Evolutionary conservation across 2,329 filamentous ascomycete genomes (phyloP).

Genomic region (Colletotrichum cereale): DNA sequence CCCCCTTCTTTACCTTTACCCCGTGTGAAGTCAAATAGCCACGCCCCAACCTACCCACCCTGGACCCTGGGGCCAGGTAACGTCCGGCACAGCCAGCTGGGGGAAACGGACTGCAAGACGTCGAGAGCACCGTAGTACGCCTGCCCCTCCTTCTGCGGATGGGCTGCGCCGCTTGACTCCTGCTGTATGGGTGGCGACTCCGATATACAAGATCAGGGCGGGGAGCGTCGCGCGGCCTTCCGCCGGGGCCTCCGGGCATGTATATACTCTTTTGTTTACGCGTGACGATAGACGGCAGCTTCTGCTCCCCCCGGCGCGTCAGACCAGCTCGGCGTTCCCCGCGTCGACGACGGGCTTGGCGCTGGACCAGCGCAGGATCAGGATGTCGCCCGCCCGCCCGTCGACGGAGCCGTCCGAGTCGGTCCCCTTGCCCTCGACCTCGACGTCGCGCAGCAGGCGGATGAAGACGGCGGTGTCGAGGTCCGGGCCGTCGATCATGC

Average conservation of each 20-base stretch:
- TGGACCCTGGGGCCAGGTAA: background rate
- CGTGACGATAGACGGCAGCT: background rate
- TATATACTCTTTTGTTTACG: slow-evolving; percentile 1
- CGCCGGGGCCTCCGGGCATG: no score
- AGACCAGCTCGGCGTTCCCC: slow-evolving; percentile 70
- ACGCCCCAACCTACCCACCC: background rate
- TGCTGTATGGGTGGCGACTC: background rate
- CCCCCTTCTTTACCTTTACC: background rate
- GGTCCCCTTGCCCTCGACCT: slow-evolving; percentile 71
- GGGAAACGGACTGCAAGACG: background rate
- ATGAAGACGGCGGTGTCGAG: slow-evolving; percentile 87
- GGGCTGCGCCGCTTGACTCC: background rate
- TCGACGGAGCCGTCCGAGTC: slow-evolving; percentile 72
- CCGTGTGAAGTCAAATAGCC: background rate
- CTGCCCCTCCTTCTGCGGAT: background rate
- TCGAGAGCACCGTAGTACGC: background rate
- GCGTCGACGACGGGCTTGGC: slow-evolving; percentile 71
- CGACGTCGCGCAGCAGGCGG: slow-evolving; percentile 73
- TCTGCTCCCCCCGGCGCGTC: slow-evolving; percentile 45
- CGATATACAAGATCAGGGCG: background rate
- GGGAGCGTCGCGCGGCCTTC: background rate
- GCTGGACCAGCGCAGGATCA: slow-evolving; percentile 81
- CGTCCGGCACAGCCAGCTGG: no score
- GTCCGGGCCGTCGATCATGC: slow-evolving; percentile 93
- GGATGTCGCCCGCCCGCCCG: slow-evolving; percentile 71